A percentile compares a stretch with the other conserved stretches of the same genome.
These are phyloP conservation scores for Toxicodendron radicans DNA, from an alignment of 345 rosid genomes.

Conservation along the genomic window DNA sequence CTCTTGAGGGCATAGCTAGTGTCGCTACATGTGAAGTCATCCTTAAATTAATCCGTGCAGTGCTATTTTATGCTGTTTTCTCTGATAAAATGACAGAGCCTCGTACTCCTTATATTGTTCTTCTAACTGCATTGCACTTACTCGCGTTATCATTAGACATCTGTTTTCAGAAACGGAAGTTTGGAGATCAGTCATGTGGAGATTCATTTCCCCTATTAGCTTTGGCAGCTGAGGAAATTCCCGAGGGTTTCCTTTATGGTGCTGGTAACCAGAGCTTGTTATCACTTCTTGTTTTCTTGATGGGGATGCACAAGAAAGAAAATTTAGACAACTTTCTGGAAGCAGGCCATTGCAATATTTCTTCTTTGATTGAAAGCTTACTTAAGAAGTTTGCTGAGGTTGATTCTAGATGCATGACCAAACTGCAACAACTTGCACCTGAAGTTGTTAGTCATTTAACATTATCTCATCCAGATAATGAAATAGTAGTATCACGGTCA, in stretches of 20 bases:
- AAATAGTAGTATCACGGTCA: conserved; percentile 30
- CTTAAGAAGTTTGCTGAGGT: conserved; percentile 76
- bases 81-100: conserved; percentile 56
- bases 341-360: conserved; percentile 63
- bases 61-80: conserved; percentile 70
- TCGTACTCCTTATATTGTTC: conserved; percentile 77
- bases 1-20: conserved; percentile 66
- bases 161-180: conserved; percentile 55
- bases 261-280: conserved; percentile 67
- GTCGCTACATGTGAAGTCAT: conserved; percentile 73
- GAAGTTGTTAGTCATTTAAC: conserved; percentile 57
- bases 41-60: conserved; percentile 68
- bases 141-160: conserved; percentile 77
- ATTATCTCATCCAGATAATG: conserved; percentile 28
- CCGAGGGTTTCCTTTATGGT: conserved; percentile 45
- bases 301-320: conserved; percentile 62
- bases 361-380: conserved; percentile 72
- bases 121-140: conserved; percentile 73
- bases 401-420: conserved; percentile 59
- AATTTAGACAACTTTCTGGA: conserved; percentile 46
- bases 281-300: conserved; percentile 84
- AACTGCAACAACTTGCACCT: conserved; percentile 77
- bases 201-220: conserved; percentile 48
- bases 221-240: conserved; percentile 65
- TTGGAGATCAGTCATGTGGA: conserved; percentile 29